Conservation (phyloP, 1,139 yeast genomes). For the Pichia sp. region DNA sequence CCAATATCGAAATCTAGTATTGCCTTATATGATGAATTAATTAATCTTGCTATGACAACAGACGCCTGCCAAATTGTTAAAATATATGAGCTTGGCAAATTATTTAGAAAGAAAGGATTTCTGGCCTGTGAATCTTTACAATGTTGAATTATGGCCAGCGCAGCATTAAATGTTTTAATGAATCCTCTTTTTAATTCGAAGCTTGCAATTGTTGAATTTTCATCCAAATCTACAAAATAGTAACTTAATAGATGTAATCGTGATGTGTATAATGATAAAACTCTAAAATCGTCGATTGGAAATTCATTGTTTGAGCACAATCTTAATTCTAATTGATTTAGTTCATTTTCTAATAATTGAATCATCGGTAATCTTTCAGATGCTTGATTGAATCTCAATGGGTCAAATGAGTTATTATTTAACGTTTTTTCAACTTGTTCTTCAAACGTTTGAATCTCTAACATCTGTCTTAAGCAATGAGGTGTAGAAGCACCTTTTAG, state of each 20-base stretch:
- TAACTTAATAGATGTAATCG: conserved; percentile 76
- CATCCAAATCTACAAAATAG: conserved; percentile 63
- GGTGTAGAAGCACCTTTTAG: conserved; percentile 42
- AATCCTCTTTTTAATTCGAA: conserved; percentile 70
- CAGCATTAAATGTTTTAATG: conserved; percentile 71
- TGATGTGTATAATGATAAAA: conserved; percentile 62
- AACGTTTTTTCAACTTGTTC: conserved; percentile 77
- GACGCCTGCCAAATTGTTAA: conserved; percentile 89
- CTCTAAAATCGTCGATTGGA: conserved; percentile 58
- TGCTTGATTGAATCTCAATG: conserved; percentile 58
- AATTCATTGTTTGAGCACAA: conserved; percentile 30
- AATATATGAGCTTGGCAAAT: conserved; percentile 78
- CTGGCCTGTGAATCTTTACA: conserved; percentile 54
- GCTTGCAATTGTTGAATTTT: conserved; percentile 34
- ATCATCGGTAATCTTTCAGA: conserved; percentile 69
- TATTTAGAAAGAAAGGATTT: conserved; percentile 60
- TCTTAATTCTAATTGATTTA: conserved; percentile 67
- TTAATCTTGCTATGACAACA: conserved; percentile 70
- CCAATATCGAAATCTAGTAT: conserved; percentile 70
- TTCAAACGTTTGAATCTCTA: conserved; percentile 77
- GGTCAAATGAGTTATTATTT: conserved; percentile 64
- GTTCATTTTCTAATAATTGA: conserved; percentile 60
- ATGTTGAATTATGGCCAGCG: conserved; percentile 64
- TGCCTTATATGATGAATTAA: conserved; percentile 64
- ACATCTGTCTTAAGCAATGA: conserved; percentile 58